phyloP scores from a whole-genome alignment of 805 yeast species.

The Zygoascus tannicola region DNA sequence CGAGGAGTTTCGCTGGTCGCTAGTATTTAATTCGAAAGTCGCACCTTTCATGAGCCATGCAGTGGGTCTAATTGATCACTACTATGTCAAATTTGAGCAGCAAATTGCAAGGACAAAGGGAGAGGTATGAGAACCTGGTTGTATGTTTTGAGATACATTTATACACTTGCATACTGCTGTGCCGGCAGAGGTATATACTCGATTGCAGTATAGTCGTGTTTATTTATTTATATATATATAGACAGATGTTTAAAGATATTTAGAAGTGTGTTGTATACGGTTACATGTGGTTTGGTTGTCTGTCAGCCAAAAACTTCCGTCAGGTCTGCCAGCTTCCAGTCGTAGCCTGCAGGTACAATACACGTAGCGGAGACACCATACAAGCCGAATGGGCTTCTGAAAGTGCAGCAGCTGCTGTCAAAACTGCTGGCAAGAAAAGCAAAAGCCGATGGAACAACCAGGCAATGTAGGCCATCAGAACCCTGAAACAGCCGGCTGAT shows the following conservation, averaged over 20 bases:
- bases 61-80: conserved; percentile 21
- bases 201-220: too few relatives aligned
- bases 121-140: neutral
- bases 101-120: conserved; percentile 5
- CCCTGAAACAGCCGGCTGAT: neutral
- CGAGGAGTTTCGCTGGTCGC: conserved; percentile 21
- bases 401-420: conserved; percentile 1
- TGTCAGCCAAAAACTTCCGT: neutral
- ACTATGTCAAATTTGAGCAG: conserved; percentile 14
- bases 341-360: conserved; percentile 7
- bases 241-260: too few relatives aligned
- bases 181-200: too few relatives aligned
- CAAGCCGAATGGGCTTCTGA: neutral
- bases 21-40: conserved; percentile 19
- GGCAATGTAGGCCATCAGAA: neutral
- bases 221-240: conserved; percentile 1
- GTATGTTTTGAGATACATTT: too few relatives aligned
- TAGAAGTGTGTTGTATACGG: neutral
- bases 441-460: neutral
- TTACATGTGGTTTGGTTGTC: neutral
- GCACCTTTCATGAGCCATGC: conserved; percentile 23
- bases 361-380: conserved; percentile 1
- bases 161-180: too few relatives aligned
- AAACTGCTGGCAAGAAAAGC: neutral
- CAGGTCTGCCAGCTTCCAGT: conserved; percentile 11